Evolutionary conservation across 352 stramenopile species (phyloP).

Genomic region (Globisporangium paroecandrum): DNA sequence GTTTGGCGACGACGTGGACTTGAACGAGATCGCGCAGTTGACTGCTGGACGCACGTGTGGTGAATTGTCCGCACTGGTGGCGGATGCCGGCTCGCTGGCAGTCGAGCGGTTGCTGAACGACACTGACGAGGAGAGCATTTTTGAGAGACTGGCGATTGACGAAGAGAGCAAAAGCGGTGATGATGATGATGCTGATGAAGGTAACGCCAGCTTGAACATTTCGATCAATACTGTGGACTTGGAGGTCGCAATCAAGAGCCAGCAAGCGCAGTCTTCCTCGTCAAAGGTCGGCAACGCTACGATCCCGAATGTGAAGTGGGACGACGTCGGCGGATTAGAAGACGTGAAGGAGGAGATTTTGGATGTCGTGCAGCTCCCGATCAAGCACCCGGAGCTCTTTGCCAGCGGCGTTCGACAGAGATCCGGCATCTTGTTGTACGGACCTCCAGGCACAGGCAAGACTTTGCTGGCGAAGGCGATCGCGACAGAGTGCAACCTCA

Average conservation of each 20-base stretch:
- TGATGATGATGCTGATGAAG: neutral
- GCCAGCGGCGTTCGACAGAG: constrained; percentile 70
- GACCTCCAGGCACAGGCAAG: constrained; percentile 90
- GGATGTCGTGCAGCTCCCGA: constrained; percentile 80
- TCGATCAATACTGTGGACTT: constrained; percentile 45
- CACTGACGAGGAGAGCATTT: constrained; percentile 12
- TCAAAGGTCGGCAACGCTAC: constrained; percentile 61
- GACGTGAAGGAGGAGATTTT: constrained; percentile 98
- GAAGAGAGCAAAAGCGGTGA: constrained; percentile 12
- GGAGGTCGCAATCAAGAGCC: constrained; percentile 52
- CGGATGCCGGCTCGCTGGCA: constrained; percentile 48
- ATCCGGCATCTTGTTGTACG: constrained; percentile 81
- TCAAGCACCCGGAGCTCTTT: constrained; percentile 84
- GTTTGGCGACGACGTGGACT: constrained; percentile 46
- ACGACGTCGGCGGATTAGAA: constrained; percentile 97
- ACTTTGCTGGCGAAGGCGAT: constrained; percentile 95
- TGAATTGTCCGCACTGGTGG: constrained; percentile 63
- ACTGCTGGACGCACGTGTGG: constrained; percentile 75
- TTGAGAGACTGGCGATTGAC: constrained; percentile 16
- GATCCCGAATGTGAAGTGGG: constrained; percentile 97
- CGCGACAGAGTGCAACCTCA: constrained; percentile 93
- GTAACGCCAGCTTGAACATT: constrained; percentile 19
- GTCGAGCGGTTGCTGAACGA: constrained; percentile 43
- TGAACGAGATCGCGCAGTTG: constrained; percentile 57
- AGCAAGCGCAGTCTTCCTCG: constrained; percentile 64